Base-by-base conservation (phyloP, 441 rosid species). In the Aleurites moluccanus region DNA sequence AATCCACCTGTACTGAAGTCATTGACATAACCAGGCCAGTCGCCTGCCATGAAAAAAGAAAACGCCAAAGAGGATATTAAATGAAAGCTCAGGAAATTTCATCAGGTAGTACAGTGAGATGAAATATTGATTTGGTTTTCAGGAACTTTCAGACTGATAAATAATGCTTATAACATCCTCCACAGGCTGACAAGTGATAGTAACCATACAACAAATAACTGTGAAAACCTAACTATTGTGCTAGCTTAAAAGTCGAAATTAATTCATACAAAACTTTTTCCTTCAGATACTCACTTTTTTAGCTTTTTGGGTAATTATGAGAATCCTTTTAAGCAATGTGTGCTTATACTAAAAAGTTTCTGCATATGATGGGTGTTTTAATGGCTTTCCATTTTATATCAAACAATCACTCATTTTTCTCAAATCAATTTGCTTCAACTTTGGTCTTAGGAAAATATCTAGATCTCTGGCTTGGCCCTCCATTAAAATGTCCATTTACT, bases 11-110 rank as follows among this genome's bases (percentile, higher is more conserved):
- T 78, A 81, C 90, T 87, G 78, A 93, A 96, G 86, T 96, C 98
- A 78, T 90, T 86, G 15, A 89, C 99, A 38, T 90, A 96, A 91
- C 97, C 86, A 92, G 98, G 64, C 98, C 99, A 56, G 93, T 89
- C 20, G 99, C 97, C 87, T 93, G 95, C 45, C 74, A 82, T 69
- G 75, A 21, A 42, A n/a, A 44, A 75, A 62, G 52, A 77, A 73
- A 50, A 45, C 28, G 18, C 27, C 61, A 10, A 38, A 63, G 42
- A 69, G 33, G 73, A 62, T 45, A 57, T 27, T 11, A 75, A 45
- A 67, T 27, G 57, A 59, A 60, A 74, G 35, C 57, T 56, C 42
- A 59, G 5, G 9, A 0, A 1, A 69, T 20, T 56, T 27, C 45
- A 45, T 38, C 14, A 73, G n/a, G n/a, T n/a, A 55, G 57, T 44